Evolutionary conservation across 179 eudicot genomes (phyloP), one percentile per base, ranked within the genome.

Genomic region (Spergularia azorica): DNA sequence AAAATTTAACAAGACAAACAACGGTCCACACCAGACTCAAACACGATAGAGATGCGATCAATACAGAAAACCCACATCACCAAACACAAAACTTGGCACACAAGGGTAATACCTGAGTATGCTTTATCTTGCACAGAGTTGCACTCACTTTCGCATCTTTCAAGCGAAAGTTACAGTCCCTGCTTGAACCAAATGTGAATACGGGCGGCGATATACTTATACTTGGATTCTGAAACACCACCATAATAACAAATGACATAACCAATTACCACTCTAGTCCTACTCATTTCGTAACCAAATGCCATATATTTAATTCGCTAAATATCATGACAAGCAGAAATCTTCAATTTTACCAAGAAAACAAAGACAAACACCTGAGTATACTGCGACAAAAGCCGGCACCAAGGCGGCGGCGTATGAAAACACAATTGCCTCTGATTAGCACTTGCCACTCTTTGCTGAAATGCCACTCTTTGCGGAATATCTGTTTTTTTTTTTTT

Each of bases 381-480:
- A 73, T 67, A 81, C 86, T 94, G 90, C 15, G 97, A 80, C 63
- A 94, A 84, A 57, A 94, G 93, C 80, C 86, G 85, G 76, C 96
- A 92, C 98, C 98, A 94, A 77, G 97, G 96, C 4, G 89, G 82
- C 74, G 84, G 88, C 21, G 38, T 26, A 26, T 26, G 32, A 26
- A 26, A 26, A 26, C 32, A 26, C 32, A 26, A 26, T 26, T 26
- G 32, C 32, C 32, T 26, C 32, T 26, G 32, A 26, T 26, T 26
- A 26, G 32, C 32, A 26, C 32, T 1, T 26, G 32, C 32, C 32
- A 26, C 32, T 1, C 32, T 26, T 26, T 88, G 83, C 63, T 91
- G 55, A 39, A 87, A 78, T n/a, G 92, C 68, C 83, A 79, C 15
- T 87, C 91, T 58, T 6, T 87, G 85, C 38, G 81, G 26, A 71